Conservation (phyloP, 2,329 filamentous ascomycete species). For the Paracoccidioides lutzii region DNA sequence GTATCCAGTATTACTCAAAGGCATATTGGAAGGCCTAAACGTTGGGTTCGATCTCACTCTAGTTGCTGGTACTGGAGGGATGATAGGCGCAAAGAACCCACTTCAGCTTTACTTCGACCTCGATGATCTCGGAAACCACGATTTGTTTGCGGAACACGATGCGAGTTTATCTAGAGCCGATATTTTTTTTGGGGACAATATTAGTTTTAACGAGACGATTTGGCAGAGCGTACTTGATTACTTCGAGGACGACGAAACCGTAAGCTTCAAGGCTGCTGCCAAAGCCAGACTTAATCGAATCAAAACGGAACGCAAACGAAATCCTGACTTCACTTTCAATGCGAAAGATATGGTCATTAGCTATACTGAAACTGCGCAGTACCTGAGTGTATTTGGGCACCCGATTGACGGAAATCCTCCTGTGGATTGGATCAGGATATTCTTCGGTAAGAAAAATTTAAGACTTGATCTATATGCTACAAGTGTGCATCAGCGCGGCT, state of each 20-base stretch:
- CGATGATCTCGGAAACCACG: slow-evolving; percentile 16
- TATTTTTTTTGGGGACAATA: slow-evolving; percentile 23
- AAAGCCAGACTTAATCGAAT: slow-evolving; percentile 22
- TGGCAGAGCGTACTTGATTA: slow-evolving; percentile 16
- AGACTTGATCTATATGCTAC: not conserved
- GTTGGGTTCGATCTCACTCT: slow-evolving; percentile 20
- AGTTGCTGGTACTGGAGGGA: slow-evolving; percentile 14
- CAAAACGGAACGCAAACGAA: slow-evolving; percentile 13
- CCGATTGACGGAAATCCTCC: slow-evolving; percentile 20
- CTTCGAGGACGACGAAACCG: slow-evolving; percentile 15
- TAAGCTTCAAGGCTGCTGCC: slow-evolving; percentile 14
- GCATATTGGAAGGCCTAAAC: slow-evolving; percentile 18
- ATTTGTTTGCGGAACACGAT: slow-evolving; percentile 28
- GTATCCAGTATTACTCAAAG: slow-evolving; percentile 16
- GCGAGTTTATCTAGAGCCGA: slow-evolving; percentile 23
- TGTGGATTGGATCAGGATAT: slow-evolving; percentile 21
- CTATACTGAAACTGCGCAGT: slow-evolving; percentile 29
- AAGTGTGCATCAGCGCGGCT: not conserved
- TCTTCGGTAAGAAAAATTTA: slow-evolving; percentile 16
- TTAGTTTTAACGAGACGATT: slow-evolving; percentile 22
- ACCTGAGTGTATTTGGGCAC: slow-evolving; percentile 24
- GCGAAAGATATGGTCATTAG: slow-evolving; percentile 20
- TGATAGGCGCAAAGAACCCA: slow-evolving; percentile 12
- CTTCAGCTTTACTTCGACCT: slow-evolving; percentile 15
- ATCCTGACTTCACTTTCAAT: slow-evolving; percentile 24